Evolutionary conservation across 1,284 basidiomycete genomes (phyloP), one percentile per base, ranked within the genome.

Genomic region (Heterobasidion parviporum): DNA sequence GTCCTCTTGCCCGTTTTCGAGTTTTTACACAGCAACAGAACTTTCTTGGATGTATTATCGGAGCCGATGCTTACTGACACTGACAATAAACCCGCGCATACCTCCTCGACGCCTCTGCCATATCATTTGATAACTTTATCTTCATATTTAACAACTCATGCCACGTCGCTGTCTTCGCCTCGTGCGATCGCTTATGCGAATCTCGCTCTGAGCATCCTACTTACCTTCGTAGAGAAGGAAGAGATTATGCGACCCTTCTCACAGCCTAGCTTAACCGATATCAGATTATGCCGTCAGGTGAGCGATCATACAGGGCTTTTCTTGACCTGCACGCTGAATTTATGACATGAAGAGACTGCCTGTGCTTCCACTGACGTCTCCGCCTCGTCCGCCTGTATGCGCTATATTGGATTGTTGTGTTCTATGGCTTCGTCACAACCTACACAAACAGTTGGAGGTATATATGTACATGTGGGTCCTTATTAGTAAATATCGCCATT

Each of bases 381-480:
- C 70, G 7, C 66, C 72, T 8, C 68, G 76, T 48, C 71, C 80
- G 0, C 74, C 77, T 1, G 60, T 84, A 20, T 81, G 80, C 60
- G 77, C 81, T 2, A 52, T 87, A 16, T 62, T 87, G 18, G 84
- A 87, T 64, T 84, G 80, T 56, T 83, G 80, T 62, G 72, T 83
- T 8, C 69, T 87, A n/a, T 87, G 82, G 81, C 64, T 85, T 32
- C 77, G 82, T 18, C 84, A 87, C 61, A 85, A 85, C 62, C 66
- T 87, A 43, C 82, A 85, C 55, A 83, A 76, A 62, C 75, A 72
- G 20, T 67, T 87, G 6, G 81, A 86, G 56, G 73, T 77, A 0
- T 69, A 74, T 32, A 75, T 77, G 3, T 85, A 84, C 60, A 66
- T 73, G 84, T 83, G 61, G 51, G 79, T 68, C 20, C 16, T n/a